Evolutionary conservation across 768 basidiomycete genomes (phyloP).

Genomic region (Leucocoprinus leucothites): DNA sequence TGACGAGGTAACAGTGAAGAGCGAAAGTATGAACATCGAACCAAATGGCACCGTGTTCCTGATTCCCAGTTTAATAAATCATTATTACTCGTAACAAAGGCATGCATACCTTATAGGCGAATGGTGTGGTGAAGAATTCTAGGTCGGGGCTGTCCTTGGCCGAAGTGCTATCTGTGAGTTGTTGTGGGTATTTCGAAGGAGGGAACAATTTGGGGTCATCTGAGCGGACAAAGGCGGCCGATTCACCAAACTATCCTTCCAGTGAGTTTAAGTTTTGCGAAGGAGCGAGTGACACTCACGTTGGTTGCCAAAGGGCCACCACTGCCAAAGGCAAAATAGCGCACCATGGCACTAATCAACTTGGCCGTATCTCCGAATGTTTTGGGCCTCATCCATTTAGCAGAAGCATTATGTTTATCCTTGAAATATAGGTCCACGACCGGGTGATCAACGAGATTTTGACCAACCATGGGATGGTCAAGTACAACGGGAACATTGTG

Average conservation of each 20-base stretch:
- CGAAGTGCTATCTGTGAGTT: constrained; percentile 42
- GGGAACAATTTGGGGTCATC: constrained; percentile 51
- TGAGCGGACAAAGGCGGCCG: constrained; percentile 57
- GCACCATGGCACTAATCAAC: constrained; percentile 28
- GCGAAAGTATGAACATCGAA: constrained; percentile 37
- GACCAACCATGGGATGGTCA: constrained; percentile 73
- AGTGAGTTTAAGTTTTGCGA: not conserved
- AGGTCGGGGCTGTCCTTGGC: constrained; percentile 44
- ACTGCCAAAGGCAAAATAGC: constrained; percentile 40
- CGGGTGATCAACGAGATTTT: constrained; percentile 72
- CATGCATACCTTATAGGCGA: constrained; percentile 37
- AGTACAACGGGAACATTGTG: constrained; percentile 54
- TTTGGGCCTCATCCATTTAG: constrained; percentile 37
- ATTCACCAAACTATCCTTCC: constrained; percentile 41
- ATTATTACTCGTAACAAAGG: not conserved
- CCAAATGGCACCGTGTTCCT: constrained; percentile 32
- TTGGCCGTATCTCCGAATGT: constrained; percentile 23
- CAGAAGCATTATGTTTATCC: constrained; percentile 43
- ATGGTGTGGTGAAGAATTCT: constrained; percentile 41
- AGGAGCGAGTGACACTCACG: constrained; percentile 29
- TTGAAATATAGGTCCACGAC: constrained; percentile 52
- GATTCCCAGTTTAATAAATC: not conserved
- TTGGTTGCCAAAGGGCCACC: constrained; percentile 54
- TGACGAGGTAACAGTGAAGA: constrained; percentile 39
- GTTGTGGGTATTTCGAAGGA: constrained; percentile 28